Evolutionary conservation across 148 eudicot genomes (phyloP).

Genomic region (Rhododendron henanense): DNA sequence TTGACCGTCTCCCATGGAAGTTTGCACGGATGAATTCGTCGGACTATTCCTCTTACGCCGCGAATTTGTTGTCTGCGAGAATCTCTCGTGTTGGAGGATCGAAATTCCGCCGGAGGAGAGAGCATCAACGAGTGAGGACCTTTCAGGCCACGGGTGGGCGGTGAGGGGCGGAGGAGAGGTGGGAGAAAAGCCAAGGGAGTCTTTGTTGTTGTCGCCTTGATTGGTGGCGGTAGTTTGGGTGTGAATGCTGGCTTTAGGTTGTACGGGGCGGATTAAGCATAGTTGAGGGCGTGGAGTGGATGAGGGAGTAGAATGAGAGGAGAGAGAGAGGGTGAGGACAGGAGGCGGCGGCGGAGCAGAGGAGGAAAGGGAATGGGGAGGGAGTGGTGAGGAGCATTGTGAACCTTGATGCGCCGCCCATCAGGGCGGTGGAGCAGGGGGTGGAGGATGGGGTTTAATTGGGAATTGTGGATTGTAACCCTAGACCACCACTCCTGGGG

Average conservation of each 20-base stretch:
- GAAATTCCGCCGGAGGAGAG: constrained; percentile 4
- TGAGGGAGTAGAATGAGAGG: constrained; percentile 4
- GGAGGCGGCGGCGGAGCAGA: constrained; percentile 21
- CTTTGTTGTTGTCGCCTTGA: background rate
- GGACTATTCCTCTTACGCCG: constrained; percentile 27
- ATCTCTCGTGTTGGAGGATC: background rate
- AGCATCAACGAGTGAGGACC: constrained; percentile 32
- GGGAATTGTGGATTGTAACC: background rate
- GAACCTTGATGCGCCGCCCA: constrained; percentile 49
- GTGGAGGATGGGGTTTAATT: background rate
- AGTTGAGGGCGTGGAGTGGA: background rate
- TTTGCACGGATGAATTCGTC: constrained; percentile 34
- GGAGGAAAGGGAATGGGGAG: constrained; percentile 12
- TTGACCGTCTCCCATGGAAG: too few species aligned
- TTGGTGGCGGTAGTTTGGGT: constrained; percentile 12
- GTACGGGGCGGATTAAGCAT: background rate
- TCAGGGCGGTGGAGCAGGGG: constrained; percentile 11
- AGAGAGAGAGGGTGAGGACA: background rate
- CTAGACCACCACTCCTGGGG: too few species aligned
- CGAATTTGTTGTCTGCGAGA: constrained; percentile 28
- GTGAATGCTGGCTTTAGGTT: constrained; percentile 13
- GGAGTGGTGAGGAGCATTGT: constrained; percentile 29
- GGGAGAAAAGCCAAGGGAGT: background rate
- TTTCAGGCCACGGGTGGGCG: constrained; percentile 61
- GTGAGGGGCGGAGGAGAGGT: background rate